Base-by-base conservation (phyloP, 2,329 filamentous ascomycete species). In the Xylariaceae sp. region DNA sequence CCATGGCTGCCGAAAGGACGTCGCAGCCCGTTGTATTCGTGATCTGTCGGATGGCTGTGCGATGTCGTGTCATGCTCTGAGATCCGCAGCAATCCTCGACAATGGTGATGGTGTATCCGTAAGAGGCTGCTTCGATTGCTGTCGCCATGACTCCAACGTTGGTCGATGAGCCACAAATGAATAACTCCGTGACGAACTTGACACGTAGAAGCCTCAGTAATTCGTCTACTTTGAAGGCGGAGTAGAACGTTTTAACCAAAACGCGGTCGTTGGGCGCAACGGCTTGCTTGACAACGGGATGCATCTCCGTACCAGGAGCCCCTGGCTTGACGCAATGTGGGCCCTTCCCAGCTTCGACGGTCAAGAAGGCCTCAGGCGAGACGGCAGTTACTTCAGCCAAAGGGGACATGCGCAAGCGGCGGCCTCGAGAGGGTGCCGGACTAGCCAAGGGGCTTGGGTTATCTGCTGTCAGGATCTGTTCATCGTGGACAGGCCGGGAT, bases 81-180 rank as follows among this genome's bases (percentile, higher is more conserved):
- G 88, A 96, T 9, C 92, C 92, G 57, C 96, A 85, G 72, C 92
- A 97, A 72, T 97, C 92, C 55, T 94, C 87, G 45, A 97, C 78
- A 10, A 97, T 78, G 4, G 89, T 94, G 68, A 97, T 90, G n/a
- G 85, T 80, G 68, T 96, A 86, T 3, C 92, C 94, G 73, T 97
- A 89, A 17, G 88, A 84, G 1, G 90, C 92, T 9, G 93, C 94
- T 70, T 97, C 94, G 63, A 96, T 80, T 2, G 92, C 92, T 0
- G 93, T 97, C 6, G 94, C 93, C 71, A 94, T 92, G 51, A 97
- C 87, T 37, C 92, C 92, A 42, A 95, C 79, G 68, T 97, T 97
- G 49, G 88, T 90, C 53, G 96, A 81, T 50, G 89, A 88, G 18
- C 94, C 94, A 69, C 90, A 95, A 23, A 97, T 83, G 73, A 89